Evolutionary conservation across 2,329 filamentous ascomycete species (phyloP).

Genomic region (Diaporthe sp.): DNA sequence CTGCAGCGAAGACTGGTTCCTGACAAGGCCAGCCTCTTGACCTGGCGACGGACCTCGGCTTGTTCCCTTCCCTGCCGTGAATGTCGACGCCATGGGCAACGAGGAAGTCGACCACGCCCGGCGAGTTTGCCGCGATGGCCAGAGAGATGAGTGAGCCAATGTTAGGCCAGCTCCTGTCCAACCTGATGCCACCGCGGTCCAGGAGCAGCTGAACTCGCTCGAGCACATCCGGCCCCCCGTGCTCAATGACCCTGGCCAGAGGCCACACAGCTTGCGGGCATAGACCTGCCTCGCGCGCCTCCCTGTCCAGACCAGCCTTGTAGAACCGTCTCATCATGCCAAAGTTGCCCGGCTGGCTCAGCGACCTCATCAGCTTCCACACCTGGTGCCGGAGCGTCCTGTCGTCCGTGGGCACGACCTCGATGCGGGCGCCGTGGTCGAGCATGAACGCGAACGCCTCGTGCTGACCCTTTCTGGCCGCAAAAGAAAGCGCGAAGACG

Average conservation of each 20-base stretch:
- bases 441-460: background rate
- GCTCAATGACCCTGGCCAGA: background rate
- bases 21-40: constrained; percentile 2
- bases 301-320: background rate
- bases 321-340: background rate
- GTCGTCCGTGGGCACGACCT: background rate
- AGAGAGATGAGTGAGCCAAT: background rate
- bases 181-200: background rate
- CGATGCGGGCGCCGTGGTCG: background rate
- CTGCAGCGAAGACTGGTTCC: background rate
- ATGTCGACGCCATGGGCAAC: background rate
- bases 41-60: background rate
- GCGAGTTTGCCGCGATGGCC: background rate
- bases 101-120: background rate
- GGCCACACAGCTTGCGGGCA: constrained; percentile 1
- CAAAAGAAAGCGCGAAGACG: background rate
- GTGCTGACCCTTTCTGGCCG: background rate
- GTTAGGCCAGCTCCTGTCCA: constrained; percentile 3
- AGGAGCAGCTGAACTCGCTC: background rate
- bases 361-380: background rate
- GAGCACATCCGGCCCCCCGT: background rate
- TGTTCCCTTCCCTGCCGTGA: background rate
- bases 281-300: background rate
- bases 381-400: background rate
- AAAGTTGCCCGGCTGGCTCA: background rate